phyloP scores from a whole-genome alignment of 768 basidiomycete genomes.

The Royoungia palumana region DNA sequence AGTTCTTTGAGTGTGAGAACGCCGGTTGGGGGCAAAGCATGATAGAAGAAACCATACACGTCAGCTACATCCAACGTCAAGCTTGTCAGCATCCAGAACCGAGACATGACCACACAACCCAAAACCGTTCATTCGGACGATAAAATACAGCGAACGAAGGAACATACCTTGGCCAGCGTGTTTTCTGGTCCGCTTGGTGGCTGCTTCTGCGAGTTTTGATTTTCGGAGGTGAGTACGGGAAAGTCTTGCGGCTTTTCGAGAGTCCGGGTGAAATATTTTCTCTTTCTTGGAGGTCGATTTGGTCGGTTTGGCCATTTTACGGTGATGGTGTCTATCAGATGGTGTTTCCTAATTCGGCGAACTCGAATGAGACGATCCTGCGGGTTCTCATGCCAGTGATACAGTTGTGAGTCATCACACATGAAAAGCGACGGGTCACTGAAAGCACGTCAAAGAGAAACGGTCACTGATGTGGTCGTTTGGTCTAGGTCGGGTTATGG shows the following conservation, averaged over 20 bases:
- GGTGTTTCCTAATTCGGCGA: too few species aligned
- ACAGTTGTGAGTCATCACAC: too few species aligned
- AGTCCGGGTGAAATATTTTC: conserved; percentile 79
- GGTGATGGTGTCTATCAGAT: too few species aligned
- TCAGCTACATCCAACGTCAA: conserved; percentile 44
- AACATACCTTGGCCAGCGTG: conserved; percentile 48
- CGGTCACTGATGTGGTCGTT: too few species aligned
- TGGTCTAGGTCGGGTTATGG: too few species aligned
- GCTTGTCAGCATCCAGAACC: too few species aligned
- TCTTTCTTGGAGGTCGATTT: conserved; percentile 53
- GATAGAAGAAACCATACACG: conserved; percentile 72
- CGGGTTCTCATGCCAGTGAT: too few species aligned
- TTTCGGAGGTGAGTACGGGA: conserved; percentile 66
- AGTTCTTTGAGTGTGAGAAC: conserved; percentile 61
- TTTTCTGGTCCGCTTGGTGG: conserved; percentile 56
- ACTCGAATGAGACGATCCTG: too few species aligned
- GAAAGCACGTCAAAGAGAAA: too few species aligned
- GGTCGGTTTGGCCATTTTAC: conserved; percentile 15
- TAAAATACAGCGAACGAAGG: background rate
- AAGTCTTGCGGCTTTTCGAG: conserved; percentile 78
- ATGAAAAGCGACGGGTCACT: too few species aligned
- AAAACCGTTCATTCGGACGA: too few species aligned
- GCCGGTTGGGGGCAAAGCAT: conserved; percentile 59
- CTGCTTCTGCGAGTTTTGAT: conserved; percentile 56
- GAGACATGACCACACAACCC: too few species aligned